Percentiles rank a stretch among this genome's conserved stretches.
Evolutionary conservation across 192 early-diverging fungal genomes (phyloP).

Genomic region (Umbelopsis vinacea): DNA sequence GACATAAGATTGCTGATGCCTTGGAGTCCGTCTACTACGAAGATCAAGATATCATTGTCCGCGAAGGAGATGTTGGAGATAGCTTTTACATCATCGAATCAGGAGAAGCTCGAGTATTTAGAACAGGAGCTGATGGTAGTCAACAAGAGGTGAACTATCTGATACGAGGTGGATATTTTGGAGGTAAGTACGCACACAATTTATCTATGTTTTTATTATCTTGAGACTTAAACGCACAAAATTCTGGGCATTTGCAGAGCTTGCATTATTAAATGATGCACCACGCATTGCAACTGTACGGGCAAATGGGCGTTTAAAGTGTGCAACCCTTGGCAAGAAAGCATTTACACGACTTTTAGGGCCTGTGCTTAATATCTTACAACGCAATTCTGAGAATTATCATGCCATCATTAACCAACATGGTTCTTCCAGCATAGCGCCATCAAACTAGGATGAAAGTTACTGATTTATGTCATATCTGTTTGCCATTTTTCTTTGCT

Average conservation of each 20-base stretch:
- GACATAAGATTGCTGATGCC: slow-evolving; percentile 98
- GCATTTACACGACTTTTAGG: slow-evolving; percentile 95
- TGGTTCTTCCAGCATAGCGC: neutral
- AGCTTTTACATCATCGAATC: slow-evolving; percentile 96
- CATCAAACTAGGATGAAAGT: neutral
- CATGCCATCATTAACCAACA: slow-evolving; percentile 51
- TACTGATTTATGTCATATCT: neutral
- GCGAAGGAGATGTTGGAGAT: slow-evolving; percentile 92
- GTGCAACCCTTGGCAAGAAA: slow-evolving; percentile 93
- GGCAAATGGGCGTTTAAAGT: slow-evolving; percentile 89
- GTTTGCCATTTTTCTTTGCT: neutral
- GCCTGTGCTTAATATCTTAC: slow-evolving; percentile 93
- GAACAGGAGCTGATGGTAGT: slow-evolving; percentile 78
- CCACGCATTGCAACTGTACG: slow-evolving; percentile 90
- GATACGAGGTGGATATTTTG: slow-evolving; percentile 93
- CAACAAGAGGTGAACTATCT: slow-evolving; percentile 74
- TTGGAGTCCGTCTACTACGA: slow-evolving; percentile 90
- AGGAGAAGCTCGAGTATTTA: slow-evolving; percentile 84
- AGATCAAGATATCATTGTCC: slow-evolving; percentile 82
- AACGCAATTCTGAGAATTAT: slow-evolving; percentile 94
- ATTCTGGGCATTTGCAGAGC: slow-evolving; percentile 60
- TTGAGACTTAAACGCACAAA: neutral
- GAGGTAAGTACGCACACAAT: slow-evolving; percentile 61
- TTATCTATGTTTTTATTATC: neutral
- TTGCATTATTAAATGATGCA: slow-evolving; percentile 93